Evolutionary conservation across 2,329 filamentous ascomycete species (phyloP), one percentile per base, ranked within the genome.

Genomic region (Talaromyces verruculosus): DNA sequence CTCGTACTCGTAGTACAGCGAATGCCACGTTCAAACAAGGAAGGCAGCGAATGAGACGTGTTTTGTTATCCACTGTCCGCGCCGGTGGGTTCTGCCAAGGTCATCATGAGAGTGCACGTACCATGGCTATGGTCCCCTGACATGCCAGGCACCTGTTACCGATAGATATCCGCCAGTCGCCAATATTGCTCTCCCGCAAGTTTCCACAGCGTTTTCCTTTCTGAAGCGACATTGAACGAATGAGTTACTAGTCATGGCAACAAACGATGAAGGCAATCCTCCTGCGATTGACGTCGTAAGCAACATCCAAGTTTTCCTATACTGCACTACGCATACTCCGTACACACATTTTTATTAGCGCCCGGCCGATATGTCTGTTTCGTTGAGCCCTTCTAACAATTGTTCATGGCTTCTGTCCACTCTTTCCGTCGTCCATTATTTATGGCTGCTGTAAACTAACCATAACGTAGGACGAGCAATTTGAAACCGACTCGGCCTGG

Each of bases 381-480:
- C 49, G 25, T 30, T 33, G 49, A n/a, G 25, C 25, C 25, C 25
- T 30, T 53, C 22, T 25, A 53, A 25, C 55, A 41, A 43, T 41
- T 25, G 35, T 43, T 35, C 49, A 28, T 35, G 28, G 28, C 49
- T 55, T 25, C 25, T 25, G 25, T 25, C 25, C 25, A 25, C 25
- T 25, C 25, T 25, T 25, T 25, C 25, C 25, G 25, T 25, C 25
- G 25, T 25, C 25, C 25, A 25, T 25, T 25, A 25, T 25, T 25
- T 35, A n/a, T 35, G 49, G 28, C 49, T 35, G 49, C 28, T 35
- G 25, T n/a, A 55, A n/a, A 55, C 49, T 55, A 35, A 53, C 28
- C 25, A 55, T 55, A 33, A 55, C 49, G 49, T 47, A 63, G 61
- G 61, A 63, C 61, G 61, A 63, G 43, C 28, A 63, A 37, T 53